Conservation (phyloP, 2,329 filamentous ascomycete species). For the Exophiala sp. region DNA sequence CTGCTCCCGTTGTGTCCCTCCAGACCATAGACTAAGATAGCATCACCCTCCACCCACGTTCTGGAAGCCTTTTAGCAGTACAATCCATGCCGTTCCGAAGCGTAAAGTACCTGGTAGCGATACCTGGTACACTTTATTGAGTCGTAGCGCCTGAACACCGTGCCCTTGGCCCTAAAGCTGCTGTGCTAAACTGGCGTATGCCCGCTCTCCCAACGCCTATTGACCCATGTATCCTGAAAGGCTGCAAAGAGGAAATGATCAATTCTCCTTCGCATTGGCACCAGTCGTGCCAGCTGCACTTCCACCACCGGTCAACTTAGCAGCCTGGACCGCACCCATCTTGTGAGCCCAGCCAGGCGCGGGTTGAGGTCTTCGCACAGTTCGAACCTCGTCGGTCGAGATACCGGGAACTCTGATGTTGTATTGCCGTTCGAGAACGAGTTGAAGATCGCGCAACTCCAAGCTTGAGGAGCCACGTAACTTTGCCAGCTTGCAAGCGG, state of each 20-base stretch:
- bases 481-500: constrained; percentile 86
- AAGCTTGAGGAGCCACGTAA: constrained; percentile 83
- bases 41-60: too few species aligned
- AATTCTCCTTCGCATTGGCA: constrained; percentile 15
- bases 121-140: background rate
- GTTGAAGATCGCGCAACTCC: constrained; percentile 79
- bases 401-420: constrained; percentile 93
- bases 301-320: constrained; percentile 26
- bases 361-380: constrained; percentile 87
- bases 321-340: constrained; percentile 85
- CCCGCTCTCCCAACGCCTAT: constrained; percentile 8
- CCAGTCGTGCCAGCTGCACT: constrained; percentile 5
- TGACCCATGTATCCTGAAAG: background rate
- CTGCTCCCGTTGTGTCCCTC: background rate
- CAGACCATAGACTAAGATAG: background rate
- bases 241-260: background rate
- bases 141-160: background rate
- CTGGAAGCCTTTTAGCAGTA: too few species aligned
- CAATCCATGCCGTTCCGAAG: too few species aligned
- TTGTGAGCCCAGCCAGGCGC: constrained; percentile 87
- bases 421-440: constrained; percentile 76
- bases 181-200: background rate
- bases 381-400: constrained; percentile 87
- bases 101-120: too few species aligned
- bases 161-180: background rate